Evolutionary conservation across 257 asterid species (phyloP), one percentile per base, ranked within the genome.

Genomic region (Solanum chmielewskii): DNA sequence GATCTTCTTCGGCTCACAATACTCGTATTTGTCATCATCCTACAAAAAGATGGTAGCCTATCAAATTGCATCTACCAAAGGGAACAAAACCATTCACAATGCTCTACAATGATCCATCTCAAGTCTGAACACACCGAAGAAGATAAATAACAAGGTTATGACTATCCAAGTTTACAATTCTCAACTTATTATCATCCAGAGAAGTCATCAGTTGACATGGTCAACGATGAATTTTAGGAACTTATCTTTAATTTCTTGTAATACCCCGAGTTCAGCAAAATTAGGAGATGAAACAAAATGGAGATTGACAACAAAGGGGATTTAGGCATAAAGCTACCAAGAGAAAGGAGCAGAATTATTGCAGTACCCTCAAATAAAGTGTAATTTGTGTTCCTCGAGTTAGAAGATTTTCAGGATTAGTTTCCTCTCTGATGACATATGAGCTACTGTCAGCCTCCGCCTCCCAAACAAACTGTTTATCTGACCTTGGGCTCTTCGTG

Each of bases 21-120:
- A 97, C 89, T 97, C 99, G 62, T 95, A 97, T 90, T 97, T 97
- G 81, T 97, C 98, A 56, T 97, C 99, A 11, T 96, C 98, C 98
- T 97, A 95, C 88, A 88, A 81, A 41, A 45, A 25, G 86, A 41
- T 71, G 62, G 60, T 41, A 83, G 56, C 29, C 45, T 71, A 83
- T 70, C 45, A 88, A 60, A 37, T 15, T 56, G 41, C 68, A 77
- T 60, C 20, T 31, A 49, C 18, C 11, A 31, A 18, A 81, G 12
- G 85, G 29, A 31, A 81, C 29, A 49, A 80, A 29, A 49, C 11
- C 27, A 5, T 29, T 45, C 66, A 9, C 66, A 80, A 16, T 47
- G 64, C 42, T 27, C 42, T 27, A 66, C 47, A 80, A 42, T 80
- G 42, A 47, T 78, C 64, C 27, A 27, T 78, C 42, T 45, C 9